Conservation (phyloP, 73 alveolate species). For the Paramecium pentaurelia region DNA sequence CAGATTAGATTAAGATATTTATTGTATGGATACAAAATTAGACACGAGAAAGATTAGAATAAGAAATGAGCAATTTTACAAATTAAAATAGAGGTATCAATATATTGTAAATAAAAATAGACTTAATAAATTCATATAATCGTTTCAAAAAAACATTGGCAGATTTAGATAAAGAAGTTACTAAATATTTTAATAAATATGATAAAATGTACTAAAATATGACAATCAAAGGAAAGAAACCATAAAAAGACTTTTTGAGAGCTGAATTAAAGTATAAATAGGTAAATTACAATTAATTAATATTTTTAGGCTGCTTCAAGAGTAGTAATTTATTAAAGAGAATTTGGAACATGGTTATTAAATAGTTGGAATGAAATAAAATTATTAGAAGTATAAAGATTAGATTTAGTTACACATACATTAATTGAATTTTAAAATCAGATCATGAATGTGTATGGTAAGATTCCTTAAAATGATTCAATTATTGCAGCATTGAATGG, state of each 20-base stretch:
- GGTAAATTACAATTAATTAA: neutral
- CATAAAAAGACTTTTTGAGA: neutral
- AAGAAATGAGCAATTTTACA: constrained; percentile 32
- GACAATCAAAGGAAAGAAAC: neutral
- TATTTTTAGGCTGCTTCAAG: neutral
- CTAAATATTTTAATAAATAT: neutral
- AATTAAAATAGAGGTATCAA: constrained; percentile 29
- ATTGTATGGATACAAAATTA: constrained; percentile 9
- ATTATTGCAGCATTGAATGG: neutral
- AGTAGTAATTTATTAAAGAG: neutral
- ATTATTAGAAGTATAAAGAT: neutral
- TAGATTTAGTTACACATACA: constrained; percentile 20
- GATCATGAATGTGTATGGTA: neutral
- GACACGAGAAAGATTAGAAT: constrained; percentile 26
- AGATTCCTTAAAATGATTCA: neutral
- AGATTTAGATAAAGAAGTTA: neutral
- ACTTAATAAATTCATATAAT: neutral
- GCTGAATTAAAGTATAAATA: constrained; percentile 39
- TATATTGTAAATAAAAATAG: neutral
- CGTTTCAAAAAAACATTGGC: neutral
- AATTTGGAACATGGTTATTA: constrained; percentile 18
- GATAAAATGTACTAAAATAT: constrained; percentile 21
- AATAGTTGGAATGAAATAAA: constrained; percentile 20
- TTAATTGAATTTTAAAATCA: neutral
- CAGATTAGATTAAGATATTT: neutral